Conservation (phyloP, 2,329 filamentous ascomycete genomes). For the Hymenotorrendiella dingleyae region DNA sequence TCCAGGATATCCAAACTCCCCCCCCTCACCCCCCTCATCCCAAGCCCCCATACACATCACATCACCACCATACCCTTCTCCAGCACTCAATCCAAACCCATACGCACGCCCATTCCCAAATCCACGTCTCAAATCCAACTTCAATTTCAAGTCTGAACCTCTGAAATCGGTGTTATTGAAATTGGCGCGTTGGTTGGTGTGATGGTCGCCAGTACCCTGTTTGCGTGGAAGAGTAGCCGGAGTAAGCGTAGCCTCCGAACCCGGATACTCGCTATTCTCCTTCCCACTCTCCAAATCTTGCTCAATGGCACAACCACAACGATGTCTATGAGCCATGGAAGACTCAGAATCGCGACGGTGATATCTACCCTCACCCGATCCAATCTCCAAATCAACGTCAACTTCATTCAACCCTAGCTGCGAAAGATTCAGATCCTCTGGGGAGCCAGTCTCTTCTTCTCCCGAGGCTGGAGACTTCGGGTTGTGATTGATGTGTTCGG, state of each 20-base stretch:
- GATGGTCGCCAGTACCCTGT: too few species aligned
- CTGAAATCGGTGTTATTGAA: too few species aligned
- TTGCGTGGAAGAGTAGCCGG: too few species aligned
- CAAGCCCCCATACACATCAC: not conserved
- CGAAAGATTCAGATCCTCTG: conserved; percentile 20
- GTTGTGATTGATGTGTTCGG: not conserved
- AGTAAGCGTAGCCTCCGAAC: too few species aligned
- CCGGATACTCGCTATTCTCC: too few species aligned
- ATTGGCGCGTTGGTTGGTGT: too few species aligned
- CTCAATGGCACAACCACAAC: too few species aligned
- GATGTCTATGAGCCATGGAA: too few species aligned
- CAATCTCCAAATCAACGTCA: conserved; percentile 8
- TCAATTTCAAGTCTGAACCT: conserved; percentile 12
- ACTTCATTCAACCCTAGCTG: conserved; percentile 13
- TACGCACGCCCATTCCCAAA: conserved; percentile 16
- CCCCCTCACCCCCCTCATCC: not conserved
- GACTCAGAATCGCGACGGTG: conserved; percentile 3
- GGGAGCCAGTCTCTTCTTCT: conserved; percentile 4
- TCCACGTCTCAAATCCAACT: conserved; percentile 13
- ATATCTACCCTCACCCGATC: conserved; percentile 13
- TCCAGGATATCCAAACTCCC: conserved; percentile 8
- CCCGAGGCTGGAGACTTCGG: conserved; percentile 13
- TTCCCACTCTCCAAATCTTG: too few species aligned
- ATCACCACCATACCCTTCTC: conserved; percentile 4
- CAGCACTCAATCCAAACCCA: too few species aligned